These are phyloP conservation scores for Fusarium miscanthi DNA, from an alignment of 2,329 filamentous ascomycete genomes.

Conservation along the genomic window DNA sequence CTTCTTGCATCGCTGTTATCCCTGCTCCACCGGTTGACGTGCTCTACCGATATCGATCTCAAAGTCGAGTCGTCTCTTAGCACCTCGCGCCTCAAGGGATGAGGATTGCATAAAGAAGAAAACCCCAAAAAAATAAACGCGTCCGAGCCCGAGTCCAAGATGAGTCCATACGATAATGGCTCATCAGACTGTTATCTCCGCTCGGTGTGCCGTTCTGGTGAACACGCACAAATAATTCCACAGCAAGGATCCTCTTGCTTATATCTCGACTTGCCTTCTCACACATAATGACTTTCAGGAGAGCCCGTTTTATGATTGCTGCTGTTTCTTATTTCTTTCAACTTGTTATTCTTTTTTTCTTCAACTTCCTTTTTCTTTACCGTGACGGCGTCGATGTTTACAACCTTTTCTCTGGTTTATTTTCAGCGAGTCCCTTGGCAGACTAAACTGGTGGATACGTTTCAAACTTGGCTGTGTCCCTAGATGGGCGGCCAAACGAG, in stretches of 20 bases:
- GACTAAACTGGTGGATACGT: slow-evolving; percentile 41
- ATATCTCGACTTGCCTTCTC: slow-evolving; percentile 26
- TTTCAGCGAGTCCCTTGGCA: slow-evolving; percentile 40
- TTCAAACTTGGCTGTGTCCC: slow-evolving; percentile 28
- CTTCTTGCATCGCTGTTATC: slow-evolving; percentile 25
- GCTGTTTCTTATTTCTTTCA: slow-evolving; percentile 8
- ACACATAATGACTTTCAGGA: slow-evolving; percentile 40
- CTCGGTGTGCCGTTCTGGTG: slow-evolving; percentile 26
- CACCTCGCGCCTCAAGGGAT: slow-evolving; percentile 31
- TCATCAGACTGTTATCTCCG: background rate
- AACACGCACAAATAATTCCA: slow-evolving; percentile 1
- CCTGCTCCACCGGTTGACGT: slow-evolving; percentile 30
- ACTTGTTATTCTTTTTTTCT: slow-evolving; percentile 7
- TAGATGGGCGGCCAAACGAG: slow-evolving; percentile 30
- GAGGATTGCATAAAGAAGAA: slow-evolving; percentile 34
- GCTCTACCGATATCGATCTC: slow-evolving; percentile 5
- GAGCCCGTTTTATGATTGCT: slow-evolving; percentile 34
- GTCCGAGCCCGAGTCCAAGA: slow-evolving; percentile 25
- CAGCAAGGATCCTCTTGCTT: slow-evolving; percentile 13
- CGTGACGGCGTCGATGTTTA: slow-evolving; percentile 36
- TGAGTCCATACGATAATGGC: slow-evolving; percentile 22
- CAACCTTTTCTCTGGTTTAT: slow-evolving; percentile 28
- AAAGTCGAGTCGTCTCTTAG: slow-evolving; percentile 5
- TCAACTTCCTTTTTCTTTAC: slow-evolving; percentile 33
- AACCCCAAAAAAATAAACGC: slow-evolving; percentile 23